These are phyloP conservation scores for Wickerhamomyces tratensis DNA, from an alignment of 805 yeast genomes.

Conservation along the genomic window DNA sequence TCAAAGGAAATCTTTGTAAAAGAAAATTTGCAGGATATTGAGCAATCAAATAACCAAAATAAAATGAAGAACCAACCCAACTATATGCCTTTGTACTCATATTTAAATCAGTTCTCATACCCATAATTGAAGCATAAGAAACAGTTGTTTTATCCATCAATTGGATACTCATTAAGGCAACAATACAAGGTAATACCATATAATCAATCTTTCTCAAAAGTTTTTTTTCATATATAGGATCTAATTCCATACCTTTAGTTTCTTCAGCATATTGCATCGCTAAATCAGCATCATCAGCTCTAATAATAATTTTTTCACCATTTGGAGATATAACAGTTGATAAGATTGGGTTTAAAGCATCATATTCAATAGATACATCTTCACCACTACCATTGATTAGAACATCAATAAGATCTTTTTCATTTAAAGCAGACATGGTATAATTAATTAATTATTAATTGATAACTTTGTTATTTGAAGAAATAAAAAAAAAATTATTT, in stretches of 20 bases:
- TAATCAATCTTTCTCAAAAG: conserved; percentile 29
- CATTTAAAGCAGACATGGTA: background rate
- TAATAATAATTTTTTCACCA: conserved; percentile 19
- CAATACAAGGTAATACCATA: conserved; percentile 27
- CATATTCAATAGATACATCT: background rate
- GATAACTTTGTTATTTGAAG: too few species aligned
- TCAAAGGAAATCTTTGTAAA: conserved; percentile 33
- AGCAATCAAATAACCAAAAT: conserved; percentile 36
- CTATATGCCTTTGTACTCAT: conserved; percentile 30
- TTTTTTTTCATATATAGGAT: conserved; percentile 13
- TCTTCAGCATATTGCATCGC: conserved; percentile 26
- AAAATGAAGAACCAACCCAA: conserved; percentile 36
- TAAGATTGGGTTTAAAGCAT: conserved; percentile 2
- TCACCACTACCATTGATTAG: background rate
- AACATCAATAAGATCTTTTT: background rate
- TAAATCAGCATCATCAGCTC: conserved; percentile 27
- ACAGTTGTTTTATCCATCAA: conserved; percentile 32
- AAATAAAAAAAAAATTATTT: too few species aligned
- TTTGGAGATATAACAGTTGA: conserved; percentile 18
- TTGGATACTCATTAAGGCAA: conserved; percentile 25
- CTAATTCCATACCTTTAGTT: conserved; percentile 2
- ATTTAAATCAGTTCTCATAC: conserved; percentile 26
- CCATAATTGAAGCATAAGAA: conserved; percentile 35
- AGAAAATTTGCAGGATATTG: conserved; percentile 32
- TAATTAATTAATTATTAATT: too few species aligned